Evolutionary conservation across 2,329 filamentous ascomycete species (phyloP).

Genomic region (Orbilia oligospora): DNA sequence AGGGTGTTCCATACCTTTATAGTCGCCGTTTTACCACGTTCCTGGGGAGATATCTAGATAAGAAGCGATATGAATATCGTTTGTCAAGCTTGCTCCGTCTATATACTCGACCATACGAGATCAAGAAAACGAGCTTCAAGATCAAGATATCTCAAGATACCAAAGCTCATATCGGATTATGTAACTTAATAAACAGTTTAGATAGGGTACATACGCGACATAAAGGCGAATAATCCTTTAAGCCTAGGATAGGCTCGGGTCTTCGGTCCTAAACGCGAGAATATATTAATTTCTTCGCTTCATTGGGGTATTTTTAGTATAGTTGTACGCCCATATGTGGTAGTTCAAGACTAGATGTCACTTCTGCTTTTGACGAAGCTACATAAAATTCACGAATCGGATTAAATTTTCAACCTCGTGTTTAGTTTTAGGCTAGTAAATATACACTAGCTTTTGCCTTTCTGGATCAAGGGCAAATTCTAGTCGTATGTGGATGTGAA

Average conservation of each 20-base stretch:
- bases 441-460: neutral
- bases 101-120: neutral
- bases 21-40: slow-evolving; percentile 18
- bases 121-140: neutral
- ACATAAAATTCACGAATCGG: neutral
- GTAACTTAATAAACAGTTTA: neutral
- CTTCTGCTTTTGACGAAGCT: neutral
- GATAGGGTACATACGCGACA: neutral
- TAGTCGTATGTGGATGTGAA: neutral
- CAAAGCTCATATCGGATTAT: neutral
- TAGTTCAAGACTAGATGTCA: neutral
- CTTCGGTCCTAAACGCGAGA: slow-evolving; percentile 19
- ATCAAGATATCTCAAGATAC: neutral
- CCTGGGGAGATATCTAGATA: slow-evolving; percentile 23
- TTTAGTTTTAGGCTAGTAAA: neutral
- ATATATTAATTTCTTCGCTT: neutral
- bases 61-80: neutral
- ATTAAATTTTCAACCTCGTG: slow-evolving; percentile 1
- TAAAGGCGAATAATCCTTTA: neutral
- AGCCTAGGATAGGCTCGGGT: neutral
- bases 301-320: neutral
- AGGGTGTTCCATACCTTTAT: neutral
- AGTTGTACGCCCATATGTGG: neutral
- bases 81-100: neutral
- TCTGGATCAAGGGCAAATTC: neutral